A percentile compares a stretch with the other conserved stretches of the same genome.
Evolutionary conservation across 2,329 filamentous ascomycete genomes (phyloP).

Genomic region (Mycosphaerelloides madeirae): DNA sequence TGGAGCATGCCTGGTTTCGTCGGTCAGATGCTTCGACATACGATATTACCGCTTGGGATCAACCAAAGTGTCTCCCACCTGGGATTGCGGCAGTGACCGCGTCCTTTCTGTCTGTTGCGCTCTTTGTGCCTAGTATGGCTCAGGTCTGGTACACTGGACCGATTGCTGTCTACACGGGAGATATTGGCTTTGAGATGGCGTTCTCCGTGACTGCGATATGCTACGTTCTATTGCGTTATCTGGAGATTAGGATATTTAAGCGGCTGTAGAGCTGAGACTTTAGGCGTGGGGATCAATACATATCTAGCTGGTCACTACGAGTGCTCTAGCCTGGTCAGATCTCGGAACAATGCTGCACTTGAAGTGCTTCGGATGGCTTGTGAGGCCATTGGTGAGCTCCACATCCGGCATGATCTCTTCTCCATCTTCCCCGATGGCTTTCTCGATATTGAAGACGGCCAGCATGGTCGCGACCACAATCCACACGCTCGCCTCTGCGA

Average conservation of each 20-base stretch:
- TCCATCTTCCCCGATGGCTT: slow-evolving; percentile 7
- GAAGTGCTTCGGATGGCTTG: slow-evolving; percentile 12
- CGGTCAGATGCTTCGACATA: slow-evolving; percentile 32
- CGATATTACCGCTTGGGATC: slow-evolving; percentile 40
- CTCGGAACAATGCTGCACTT: slow-evolving; percentile 9
- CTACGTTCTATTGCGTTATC: slow-evolving; percentile 41
- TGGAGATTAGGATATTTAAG: slow-evolving; percentile 29
- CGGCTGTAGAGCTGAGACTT: too few relatives aligned
- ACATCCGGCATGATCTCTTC: slow-evolving; percentile 8
- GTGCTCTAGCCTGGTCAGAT: slow-evolving; percentile 1
- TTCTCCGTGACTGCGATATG: slow-evolving; percentile 46
- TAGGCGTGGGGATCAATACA: neutral
- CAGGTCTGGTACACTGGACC: slow-evolving; percentile 29
- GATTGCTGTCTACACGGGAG: slow-evolving; percentile 47
- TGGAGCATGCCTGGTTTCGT: slow-evolving; percentile 42
- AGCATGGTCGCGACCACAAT: slow-evolving; percentile 9
- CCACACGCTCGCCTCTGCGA: slow-evolving; percentile 12
- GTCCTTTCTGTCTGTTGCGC: slow-evolving; percentile 18
- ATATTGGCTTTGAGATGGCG: slow-evolving; percentile 63
- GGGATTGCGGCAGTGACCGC: slow-evolving; percentile 37
- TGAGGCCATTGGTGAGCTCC: slow-evolving; percentile 12
- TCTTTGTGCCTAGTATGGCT: slow-evolving; percentile 25
- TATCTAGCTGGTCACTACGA: slow-evolving; percentile 1
- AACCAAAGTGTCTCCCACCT: slow-evolving; percentile 34
- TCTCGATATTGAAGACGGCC: slow-evolving; percentile 9